Evolutionary conservation across 805 yeast species (phyloP).

Genomic region (Hanseniaspora valbyensis): DNA sequence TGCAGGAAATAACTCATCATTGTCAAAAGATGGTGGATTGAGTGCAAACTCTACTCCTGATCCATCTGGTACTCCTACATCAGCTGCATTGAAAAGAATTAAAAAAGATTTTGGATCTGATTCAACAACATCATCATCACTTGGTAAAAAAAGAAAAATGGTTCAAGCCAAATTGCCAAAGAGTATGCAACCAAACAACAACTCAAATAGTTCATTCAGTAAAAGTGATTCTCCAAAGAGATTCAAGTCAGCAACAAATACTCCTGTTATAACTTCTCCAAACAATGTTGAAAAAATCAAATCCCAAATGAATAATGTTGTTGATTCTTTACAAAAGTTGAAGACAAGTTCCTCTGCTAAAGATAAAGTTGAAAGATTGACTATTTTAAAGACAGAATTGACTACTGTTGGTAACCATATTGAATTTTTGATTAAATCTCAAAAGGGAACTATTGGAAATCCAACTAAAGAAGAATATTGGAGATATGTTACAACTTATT

Average conservation of each 20-base stretch:
- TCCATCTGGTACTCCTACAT: neutral
- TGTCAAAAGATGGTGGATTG: neutral
- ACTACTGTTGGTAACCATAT: conserved; percentile 67
- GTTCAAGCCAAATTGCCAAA: neutral
- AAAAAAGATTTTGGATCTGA: neutral
- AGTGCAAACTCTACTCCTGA: neutral
- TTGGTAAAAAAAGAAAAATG: conserved; percentile 1
- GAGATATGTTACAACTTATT: conserved; percentile 71
- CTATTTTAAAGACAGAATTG: conserved; percentile 55
- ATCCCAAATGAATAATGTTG: conserved; percentile 48
- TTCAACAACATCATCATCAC: neutral
- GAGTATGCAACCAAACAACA: neutral
- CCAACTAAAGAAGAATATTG: conserved; percentile 33
- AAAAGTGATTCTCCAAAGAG: neutral
- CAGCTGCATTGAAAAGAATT: neutral
- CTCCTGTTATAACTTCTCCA: neutral
- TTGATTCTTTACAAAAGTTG: conserved; percentile 52
- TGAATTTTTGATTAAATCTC: conserved; percentile 24
- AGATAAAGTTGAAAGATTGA: conserved; percentile 68
- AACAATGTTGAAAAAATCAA: conserved; percentile 4
- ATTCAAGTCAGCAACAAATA: neutral
- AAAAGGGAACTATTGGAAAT: conserved; percentile 25
- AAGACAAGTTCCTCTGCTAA: conserved; percentile 63
- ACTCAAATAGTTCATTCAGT: too few species aligned
- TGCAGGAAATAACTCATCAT: neutral